A percentile compares a stretch with the other conserved stretches of the same genome.
Conservation (phyloP, 176 grass and related monocot genomes). For the Rhipidocladum racemiflorum region DNA sequence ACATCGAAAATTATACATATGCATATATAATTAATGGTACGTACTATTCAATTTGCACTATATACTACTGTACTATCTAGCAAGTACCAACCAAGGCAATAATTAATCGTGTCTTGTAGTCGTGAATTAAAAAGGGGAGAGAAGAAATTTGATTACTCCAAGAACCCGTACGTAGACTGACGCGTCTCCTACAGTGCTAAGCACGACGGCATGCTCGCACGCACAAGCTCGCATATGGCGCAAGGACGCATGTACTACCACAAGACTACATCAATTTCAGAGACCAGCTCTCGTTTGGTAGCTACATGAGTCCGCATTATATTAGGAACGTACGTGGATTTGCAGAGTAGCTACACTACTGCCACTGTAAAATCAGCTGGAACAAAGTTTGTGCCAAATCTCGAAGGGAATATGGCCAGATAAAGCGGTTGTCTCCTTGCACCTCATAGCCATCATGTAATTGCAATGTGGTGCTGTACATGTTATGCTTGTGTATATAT, state of each 20-base stretch:
- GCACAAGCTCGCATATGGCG: neutral
- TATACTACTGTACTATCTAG: neutral
- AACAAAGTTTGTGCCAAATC: slow-evolving; percentile 18
- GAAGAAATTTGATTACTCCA: neutral
- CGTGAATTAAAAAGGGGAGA: neutral
- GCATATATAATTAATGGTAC: too few species aligned
- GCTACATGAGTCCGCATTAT: neutral
- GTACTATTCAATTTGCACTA: neutral
- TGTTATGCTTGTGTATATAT: neutral
- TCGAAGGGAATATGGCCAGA: slow-evolving; percentile 22
- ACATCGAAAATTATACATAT: neutral
- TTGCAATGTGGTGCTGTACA: neutral
- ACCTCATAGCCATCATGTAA: neutral
- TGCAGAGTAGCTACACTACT: neutral
- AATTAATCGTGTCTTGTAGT: neutral
- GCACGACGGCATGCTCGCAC: neutral
- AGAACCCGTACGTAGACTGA: neutral
- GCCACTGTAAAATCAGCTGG: neutral
- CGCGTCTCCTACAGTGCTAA: neutral
- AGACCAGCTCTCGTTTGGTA: neutral
- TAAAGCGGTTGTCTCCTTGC: slow-evolving; percentile 26
- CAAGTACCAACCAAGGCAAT: neutral
- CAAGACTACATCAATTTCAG: neutral
- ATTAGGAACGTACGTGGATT: too few species aligned
- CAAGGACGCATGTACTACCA: neutral